These are phyloP conservation scores for Xenosphaeropsis pyriputrescens DNA, from an alignment of 2,329 filamentous ascomycete species.

Conservation along the genomic window DNA sequence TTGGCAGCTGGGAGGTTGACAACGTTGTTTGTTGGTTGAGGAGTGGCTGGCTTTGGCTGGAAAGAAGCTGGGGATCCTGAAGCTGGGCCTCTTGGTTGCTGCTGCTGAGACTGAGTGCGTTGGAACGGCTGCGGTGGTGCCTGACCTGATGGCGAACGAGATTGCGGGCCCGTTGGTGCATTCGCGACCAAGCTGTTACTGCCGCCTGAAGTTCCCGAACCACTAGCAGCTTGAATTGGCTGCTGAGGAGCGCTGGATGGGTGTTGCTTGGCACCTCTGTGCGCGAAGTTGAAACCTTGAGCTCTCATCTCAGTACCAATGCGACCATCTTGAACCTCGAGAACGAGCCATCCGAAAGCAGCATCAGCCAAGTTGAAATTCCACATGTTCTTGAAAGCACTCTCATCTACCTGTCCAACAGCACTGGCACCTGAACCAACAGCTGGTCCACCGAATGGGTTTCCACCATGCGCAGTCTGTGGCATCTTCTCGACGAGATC, in stretches of 20 bases:
- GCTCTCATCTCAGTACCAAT: conserved; percentile 98
- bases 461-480: conserved; percentile 82
- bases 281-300: conserved; percentile 98
- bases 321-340: conserved; percentile 88
- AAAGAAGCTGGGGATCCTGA: conserved; percentile 16
- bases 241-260: conserved; percentile 20
- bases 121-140: conserved; percentile 10
- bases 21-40: conserved; percentile 22
- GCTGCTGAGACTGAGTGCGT: conserved; percentile 7
- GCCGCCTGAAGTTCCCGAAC: conserved; percentile 18
- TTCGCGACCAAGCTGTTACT: conserved; percentile 18
- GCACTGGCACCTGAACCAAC: conserved; percentile 48
- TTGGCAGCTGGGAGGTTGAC: conserved; percentile 24
- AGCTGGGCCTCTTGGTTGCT: conserved; percentile 15
- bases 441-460: conserved; percentile 83
- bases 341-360: conserved; percentile 87
- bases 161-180: conserved; percentile 15
- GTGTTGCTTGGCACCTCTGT: conserved; percentile 73
- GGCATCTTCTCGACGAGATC: conserved; percentile 98
- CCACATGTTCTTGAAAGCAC: conserved; percentile 99
- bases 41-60: conserved; percentile 29
- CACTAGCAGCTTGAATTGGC: conserved; percentile 19
- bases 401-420: conserved; percentile 89
- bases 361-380: conserved; percentile 98
- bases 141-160: conserved; percentile 11